Evolutionary conservation across 176 grass and related monocot genomes (phyloP).

Genomic region (Avena insularis): DNA sequence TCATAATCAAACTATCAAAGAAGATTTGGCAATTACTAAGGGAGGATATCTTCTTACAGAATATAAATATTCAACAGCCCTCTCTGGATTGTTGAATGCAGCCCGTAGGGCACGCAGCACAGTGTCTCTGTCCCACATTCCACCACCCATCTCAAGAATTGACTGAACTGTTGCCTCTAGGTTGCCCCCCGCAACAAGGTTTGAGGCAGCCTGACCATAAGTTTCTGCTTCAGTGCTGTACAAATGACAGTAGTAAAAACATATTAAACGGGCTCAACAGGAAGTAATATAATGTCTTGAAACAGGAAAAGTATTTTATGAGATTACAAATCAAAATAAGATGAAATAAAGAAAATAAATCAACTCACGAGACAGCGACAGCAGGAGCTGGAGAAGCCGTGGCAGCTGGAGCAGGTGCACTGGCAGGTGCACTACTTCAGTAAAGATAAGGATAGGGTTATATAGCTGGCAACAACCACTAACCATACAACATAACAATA

Average conservation of each 20-base stretch:
- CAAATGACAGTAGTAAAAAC: slow-evolving; percentile 18
- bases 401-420: slow-evolving; percentile 58
- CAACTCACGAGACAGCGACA: slow-evolving; percentile 64
- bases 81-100: slow-evolving; percentile 91
- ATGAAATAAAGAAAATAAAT: slow-evolving; percentile 25
- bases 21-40: slow-evolving; percentile 4
- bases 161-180: slow-evolving; percentile 78
- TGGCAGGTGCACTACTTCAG: slow-evolving; percentile 58
- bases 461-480: slow-evolving; percentile 41
- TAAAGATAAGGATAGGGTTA: slow-evolving; percentile 43
- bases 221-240: slow-evolving; percentile 66
- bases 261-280: slow-evolving; percentile 6
- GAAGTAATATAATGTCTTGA: neutral
- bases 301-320: slow-evolving; percentile 23
- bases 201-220: slow-evolving; percentile 80
- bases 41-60: slow-evolving; percentile 62
- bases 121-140: slow-evolving; percentile 86
- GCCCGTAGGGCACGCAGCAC: slow-evolving; percentile 77
- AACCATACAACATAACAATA: slow-evolving; percentile 17
- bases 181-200: slow-evolving; percentile 73
- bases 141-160: slow-evolving; percentile 92
- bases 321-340: slow-evolving; percentile 17
- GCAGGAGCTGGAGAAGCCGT: slow-evolving; percentile 62
- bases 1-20: slow-evolving; percentile 24
- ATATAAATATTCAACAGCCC: slow-evolving; percentile 94